Percentiles rank a stretch among this genome's conserved stretches.
phyloP scores from a whole-genome alignment of 306 rosid genomes.

The Vachellia pachyceras region DNA sequence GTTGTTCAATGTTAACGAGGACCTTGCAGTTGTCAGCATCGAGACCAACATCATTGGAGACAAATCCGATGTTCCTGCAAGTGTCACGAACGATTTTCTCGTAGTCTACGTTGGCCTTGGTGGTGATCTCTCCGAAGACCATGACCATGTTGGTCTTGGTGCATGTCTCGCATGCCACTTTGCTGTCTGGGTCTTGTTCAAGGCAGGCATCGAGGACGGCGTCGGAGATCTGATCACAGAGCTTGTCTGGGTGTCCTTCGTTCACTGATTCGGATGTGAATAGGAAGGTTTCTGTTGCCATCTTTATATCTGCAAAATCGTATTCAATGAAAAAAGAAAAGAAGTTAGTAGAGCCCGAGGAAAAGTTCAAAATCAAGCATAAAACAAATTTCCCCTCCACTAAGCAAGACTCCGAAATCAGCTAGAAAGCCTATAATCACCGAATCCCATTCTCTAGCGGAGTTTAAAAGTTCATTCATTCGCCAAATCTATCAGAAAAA shows the following conservation, averaged over 20 bases:
- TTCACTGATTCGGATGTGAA: conserved; percentile 58
- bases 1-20: conserved; percentile 53
- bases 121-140: conserved; percentile 56
- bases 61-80: conserved; percentile 53
- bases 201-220: conserved; percentile 54
- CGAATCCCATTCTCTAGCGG: neutral
- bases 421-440: neutral
- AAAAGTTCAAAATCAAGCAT: neutral
- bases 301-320: conserved; percentile 16
- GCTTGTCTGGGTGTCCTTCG: conserved; percentile 62
- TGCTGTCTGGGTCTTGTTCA: conserved; percentile 52
- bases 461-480: neutral
- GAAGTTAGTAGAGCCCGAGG: neutral
- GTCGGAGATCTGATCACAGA: conserved; percentile 58
- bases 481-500: neutral
- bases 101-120: conserved; percentile 53
- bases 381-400: neutral
- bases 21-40: conserved; percentile 57
- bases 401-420: neutral
- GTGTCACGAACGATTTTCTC: conserved; percentile 52
- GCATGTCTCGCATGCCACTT: conserved; percentile 55
- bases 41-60: conserved; percentile 55
- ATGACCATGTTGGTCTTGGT: conserved; percentile 59
- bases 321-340: neutral
- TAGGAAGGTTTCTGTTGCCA: conserved; percentile 55